Evolutionary conservation across 768 basidiomycete species (phyloP), one percentile per base, ranked within the genome.

Genomic region (Collybia mongolica): DNA sequence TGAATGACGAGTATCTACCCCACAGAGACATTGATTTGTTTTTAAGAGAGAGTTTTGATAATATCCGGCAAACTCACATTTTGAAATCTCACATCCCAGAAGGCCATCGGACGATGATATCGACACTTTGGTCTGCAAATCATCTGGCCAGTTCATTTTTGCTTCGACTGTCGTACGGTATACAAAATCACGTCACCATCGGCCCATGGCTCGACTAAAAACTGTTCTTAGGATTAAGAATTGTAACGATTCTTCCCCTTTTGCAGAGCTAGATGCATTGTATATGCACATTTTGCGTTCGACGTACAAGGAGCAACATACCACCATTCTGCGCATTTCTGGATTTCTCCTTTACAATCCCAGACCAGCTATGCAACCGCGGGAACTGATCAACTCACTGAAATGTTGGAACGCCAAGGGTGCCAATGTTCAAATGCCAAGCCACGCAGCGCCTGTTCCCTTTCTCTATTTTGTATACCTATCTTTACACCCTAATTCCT

Each of bases 101-200:
- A 22, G 47, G 47, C 47, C 47, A n/a, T 26, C 38, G 3, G 22
- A n/a, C 24, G 5, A 14, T 12, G 37, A 19, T 26, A 28, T 48
- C 15, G 20, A 48, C 1, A 24, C 11, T 2, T 18, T 48, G 5
- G 47, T 48, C 1, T 11, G 15, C 2, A 48, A 48, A 29, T 48
- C 47, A 23, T 48, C 47, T 20, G 47, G 47, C n/a, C 47, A 48
- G 22, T 48, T 48, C 24, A 48, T 48, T 20, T 48, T 24, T 29
- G 47, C 47, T 12, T 22, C 37, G 1, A 48, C 47, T 24, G 47
- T 40, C 20, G n/a, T 48, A 8, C 38, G 39, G 12, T 40, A 48
- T 7, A 19, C 40, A 12, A 8, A 15, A 5, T 48, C 47, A 14
- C n/a, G 6, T 3, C 38, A 18, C n/a, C 47, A 40, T 24, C 36